Base-by-base conservation (phyloP, 306 rosid genomes). In the Prunus padus region DNA sequence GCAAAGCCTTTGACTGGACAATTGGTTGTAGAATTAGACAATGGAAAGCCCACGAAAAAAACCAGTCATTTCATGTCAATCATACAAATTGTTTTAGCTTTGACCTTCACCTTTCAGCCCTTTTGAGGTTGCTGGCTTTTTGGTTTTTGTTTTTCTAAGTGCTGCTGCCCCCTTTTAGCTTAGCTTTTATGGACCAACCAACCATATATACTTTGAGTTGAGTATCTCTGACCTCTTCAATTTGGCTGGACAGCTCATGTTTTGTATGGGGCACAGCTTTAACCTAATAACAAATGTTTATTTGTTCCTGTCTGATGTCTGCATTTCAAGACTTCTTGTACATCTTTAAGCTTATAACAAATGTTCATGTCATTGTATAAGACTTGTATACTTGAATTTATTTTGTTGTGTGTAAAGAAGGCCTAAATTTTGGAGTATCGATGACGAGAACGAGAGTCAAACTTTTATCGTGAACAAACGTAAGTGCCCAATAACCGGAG, bases 71-170 rank as follows among this genome's bases (percentile, higher is more conserved):
- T 86, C 90, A 83, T 83, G 51, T 85, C 85, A 77, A 86, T 79
- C 80, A 77, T 71, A 40, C 76, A 78, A 76, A 60, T 82, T 83
- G 81, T 76, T 79, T 83, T 40, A 68, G 18, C 70, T 84, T 81
- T 89, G 84, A 84, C 87, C 80, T 73, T 79, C 52, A 81, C 63
- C 97, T 93, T 93, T 93, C 97, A 89, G 84, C 96, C 86, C 97
- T 93, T 93, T 93, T 86, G 83, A 89, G 92, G 89, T 55, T 65
- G n/a, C 83, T 45, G n/a, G 37, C 71, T 78, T 78, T 78, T 50
- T 71, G 49, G 46, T 18, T 50, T 77, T 70, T 55, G 57, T 42
- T 65, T 44, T 49, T 78, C 33, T 49, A 84, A 86, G 88, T 86
- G 91, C 87, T 79, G 76, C 65, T 40, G 76, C 65, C 46, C 76